Conservation (phyloP, 2,329 filamentous ascomycete species). For the Xylariaceae sp. region DNA sequence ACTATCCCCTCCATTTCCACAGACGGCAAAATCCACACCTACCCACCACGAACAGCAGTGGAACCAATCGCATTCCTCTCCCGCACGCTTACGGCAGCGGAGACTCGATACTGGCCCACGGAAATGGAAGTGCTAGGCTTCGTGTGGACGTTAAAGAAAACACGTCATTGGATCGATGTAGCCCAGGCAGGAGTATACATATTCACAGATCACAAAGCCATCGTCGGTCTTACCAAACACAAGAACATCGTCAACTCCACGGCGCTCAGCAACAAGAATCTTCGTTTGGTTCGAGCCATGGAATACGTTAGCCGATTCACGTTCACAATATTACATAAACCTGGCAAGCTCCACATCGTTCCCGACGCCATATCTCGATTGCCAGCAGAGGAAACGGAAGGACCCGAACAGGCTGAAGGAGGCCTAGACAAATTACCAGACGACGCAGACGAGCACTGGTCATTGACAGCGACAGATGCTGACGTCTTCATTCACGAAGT, state of each 20-base stretch:
- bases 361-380: background rate
- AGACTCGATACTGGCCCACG: background rate
- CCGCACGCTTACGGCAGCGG: background rate
- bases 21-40: background rate
- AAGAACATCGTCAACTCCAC: background rate
- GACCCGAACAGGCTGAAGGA: background rate
- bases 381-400: background rate
- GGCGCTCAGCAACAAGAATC: background rate
- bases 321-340: background rate
- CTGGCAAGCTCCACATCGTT: background rate
- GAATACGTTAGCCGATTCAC: background rate
- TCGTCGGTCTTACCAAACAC: background rate
- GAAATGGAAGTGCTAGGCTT: background rate
- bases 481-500: too few species aligned
- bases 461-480: too few species aligned
- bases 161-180: background rate
- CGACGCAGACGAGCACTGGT: background rate
- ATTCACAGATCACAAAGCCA: constrained; percentile 1
- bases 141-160: background rate
- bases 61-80: background rate
- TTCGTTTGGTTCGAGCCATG: background rate
- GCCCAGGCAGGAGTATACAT: background rate
- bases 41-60: background rate
- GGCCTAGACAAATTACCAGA: background rate
- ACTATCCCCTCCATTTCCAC: background rate